phyloP scores from a whole-genome alignment of 1,284 basidiomycete genomes.

The Violaceomyces palustris region DNA sequence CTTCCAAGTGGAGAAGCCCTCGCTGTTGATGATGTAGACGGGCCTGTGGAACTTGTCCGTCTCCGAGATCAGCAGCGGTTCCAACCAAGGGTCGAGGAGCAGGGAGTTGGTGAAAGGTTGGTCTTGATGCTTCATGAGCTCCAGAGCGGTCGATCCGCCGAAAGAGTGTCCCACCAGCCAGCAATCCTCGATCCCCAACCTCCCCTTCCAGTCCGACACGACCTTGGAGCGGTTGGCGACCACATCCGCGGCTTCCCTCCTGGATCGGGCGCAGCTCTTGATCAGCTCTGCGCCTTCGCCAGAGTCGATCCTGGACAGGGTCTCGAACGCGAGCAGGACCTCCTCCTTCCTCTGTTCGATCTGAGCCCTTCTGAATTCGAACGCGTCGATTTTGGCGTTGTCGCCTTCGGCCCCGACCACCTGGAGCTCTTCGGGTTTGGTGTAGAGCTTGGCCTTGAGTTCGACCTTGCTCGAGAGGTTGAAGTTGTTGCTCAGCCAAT shows the following conservation, averaged over 20 bases:
- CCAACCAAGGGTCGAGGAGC: constrained; percentile 37
- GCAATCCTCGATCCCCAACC: constrained; percentile 15
- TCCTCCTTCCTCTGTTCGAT: constrained; percentile 32
- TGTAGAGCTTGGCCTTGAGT: constrained; percentile 26
- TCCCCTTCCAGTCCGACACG: constrained; percentile 15
- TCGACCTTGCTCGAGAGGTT: constrained; percentile 17
- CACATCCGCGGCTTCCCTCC: constrained; percentile 7
- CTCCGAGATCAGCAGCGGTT: constrained; percentile 17
- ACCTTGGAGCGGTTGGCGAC: constrained; percentile 4
- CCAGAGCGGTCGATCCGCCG: constrained; percentile 32
- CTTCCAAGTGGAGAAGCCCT: constrained; percentile 39
- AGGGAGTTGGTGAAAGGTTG: constrained; percentile 25
- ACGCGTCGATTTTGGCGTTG: constrained; percentile 15
- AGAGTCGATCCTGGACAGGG: constrained; percentile 15
- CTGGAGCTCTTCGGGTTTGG: constrained; percentile 22
- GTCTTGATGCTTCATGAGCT: constrained; percentile 12
- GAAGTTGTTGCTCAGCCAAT: no score
- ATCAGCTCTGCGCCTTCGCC: constrained; percentile 14
- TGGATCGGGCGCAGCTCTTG: constrained; percentile 10
- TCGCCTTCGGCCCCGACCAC: no score
- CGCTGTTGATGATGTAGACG: constrained; percentile 43
- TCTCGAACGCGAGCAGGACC: constrained; percentile 23
- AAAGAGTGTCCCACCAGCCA: constrained; percentile 41
- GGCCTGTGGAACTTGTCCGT: constrained; percentile 22
- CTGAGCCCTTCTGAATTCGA: constrained; percentile 24